phyloP scores from a whole-genome alignment of 305 asterid species.

The Solanum hybrid region DNA sequence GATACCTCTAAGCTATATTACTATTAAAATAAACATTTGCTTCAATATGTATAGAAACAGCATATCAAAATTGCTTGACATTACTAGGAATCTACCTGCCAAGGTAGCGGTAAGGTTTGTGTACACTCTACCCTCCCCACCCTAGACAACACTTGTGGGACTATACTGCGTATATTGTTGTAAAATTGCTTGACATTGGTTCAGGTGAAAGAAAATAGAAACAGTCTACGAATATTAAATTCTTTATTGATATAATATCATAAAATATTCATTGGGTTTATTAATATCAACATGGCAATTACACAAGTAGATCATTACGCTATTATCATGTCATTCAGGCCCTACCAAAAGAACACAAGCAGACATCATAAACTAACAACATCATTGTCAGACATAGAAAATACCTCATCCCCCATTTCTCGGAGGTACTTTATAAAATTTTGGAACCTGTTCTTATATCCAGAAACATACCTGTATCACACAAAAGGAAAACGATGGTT shows the following conservation, averaged over 20 bases:
- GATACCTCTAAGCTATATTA: not conserved
- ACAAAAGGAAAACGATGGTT: conserved; percentile 11
- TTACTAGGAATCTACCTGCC: not conserved
- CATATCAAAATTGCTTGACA: not conserved
- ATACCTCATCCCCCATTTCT: conserved; percentile 99
- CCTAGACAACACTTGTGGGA: not conserved
- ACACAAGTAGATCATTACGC: not conserved
- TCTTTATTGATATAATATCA: not conserved
- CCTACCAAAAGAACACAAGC: not conserved
- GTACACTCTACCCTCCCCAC: not conserved
- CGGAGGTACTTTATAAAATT: conserved; percentile 89
- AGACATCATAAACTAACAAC: not conserved
- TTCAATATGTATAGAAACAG: not conserved
- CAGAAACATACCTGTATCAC: conserved; percentile 78
- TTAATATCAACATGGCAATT: not conserved
- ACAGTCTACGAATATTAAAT: not conserved
- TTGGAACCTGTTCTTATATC: conserved; percentile 96
- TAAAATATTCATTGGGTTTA: not conserved
- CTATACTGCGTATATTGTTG: not conserved
- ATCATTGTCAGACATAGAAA: conserved; percentile 5
- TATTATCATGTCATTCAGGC: not conserved
- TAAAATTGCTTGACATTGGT: not conserved
- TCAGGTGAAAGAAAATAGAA: not conserved
- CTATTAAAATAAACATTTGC: not conserved
- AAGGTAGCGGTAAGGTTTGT: not conserved